phyloP scores from a whole-genome alignment of 805 yeast genomes.

The Candida ovalis region DNA sequence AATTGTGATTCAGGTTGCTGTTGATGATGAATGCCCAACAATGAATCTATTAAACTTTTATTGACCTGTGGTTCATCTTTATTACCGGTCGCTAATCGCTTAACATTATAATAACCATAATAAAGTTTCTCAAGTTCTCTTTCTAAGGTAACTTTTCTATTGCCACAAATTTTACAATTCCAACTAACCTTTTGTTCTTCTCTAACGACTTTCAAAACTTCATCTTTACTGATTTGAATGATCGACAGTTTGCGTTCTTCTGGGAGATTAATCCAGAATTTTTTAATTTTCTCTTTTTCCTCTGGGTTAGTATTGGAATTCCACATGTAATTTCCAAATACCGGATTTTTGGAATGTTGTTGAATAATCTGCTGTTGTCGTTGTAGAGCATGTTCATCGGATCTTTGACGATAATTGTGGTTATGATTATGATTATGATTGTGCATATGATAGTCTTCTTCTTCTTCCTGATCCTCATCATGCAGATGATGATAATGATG shows the following conservation, averaged over 20 bases:
- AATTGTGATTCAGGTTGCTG: slow-evolving; percentile 1
- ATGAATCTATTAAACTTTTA: slow-evolving; percentile 22
- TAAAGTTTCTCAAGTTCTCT: slow-evolving; percentile 73
- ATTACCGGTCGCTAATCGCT: slow-evolving; percentile 30
- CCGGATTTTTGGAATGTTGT: slow-evolving; percentile 17
- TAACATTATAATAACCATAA: slow-evolving; percentile 56
- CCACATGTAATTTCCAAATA: slow-evolving; percentile 25
- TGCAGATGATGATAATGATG: slow-evolving; percentile 1
- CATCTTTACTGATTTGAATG: slow-evolving; percentile 62
- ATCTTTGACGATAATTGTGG: slow-evolving; percentile 7
- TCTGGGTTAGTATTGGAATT: slow-evolving; percentile 38
- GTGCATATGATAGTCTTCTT: slow-evolving; percentile 9
- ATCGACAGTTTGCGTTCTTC: slow-evolving; percentile 59
- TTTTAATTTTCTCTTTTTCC: slow-evolving; percentile 47
- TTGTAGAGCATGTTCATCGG: slow-evolving; percentile 8
- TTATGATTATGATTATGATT: slow-evolving; percentile 13
- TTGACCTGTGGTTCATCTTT: slow-evolving; percentile 35
- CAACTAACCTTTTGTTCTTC: slow-evolving; percentile 58
- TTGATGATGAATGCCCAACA: slow-evolving; percentile 20
- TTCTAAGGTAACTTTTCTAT: slow-evolving; percentile 66
- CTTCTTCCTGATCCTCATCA: slow-evolving; percentile 8
- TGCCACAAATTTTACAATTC: slow-evolving; percentile 74
- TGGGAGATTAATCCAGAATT: slow-evolving; percentile 64
- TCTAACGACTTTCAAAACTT: slow-evolving; percentile 61
- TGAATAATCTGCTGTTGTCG: slow-evolving; percentile 19